Evolutionary conservation across 2,329 filamentous ascomycete species (phyloP).

Genomic region (Scolecobasidium constrictum): DNA sequence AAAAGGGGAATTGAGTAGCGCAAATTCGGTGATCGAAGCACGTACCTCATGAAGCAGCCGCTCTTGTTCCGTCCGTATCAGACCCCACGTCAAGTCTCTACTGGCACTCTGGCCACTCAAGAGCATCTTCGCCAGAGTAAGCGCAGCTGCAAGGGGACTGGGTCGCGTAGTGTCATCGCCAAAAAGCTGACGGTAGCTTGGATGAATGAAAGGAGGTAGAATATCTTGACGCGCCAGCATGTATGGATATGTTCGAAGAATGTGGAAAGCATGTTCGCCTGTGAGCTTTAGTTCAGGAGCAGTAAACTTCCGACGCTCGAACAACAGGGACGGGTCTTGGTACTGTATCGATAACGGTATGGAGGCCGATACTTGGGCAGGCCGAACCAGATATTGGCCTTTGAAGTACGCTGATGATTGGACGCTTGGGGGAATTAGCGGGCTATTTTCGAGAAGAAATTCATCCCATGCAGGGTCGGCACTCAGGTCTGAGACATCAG

Average conservation of each 20-base stretch:
- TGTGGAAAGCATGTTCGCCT: slow-evolving; percentile 3
- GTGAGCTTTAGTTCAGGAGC: slow-evolving; percentile 5
- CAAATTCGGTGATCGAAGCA: not conserved
- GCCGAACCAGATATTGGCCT: too few relatives aligned
- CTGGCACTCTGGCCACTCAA: not conserved
- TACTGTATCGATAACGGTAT: slow-evolving; percentile 2
- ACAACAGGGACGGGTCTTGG: slow-evolving; percentile 4
- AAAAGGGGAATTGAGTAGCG: not conserved
- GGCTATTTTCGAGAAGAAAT: not conserved
- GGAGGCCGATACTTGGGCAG: not conserved
- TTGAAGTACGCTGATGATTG: too few relatives aligned
- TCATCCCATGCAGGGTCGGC: not conserved
- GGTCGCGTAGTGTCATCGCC: slow-evolving; percentile 1
- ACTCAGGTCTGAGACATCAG: not conserved
- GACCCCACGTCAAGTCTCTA: slow-evolving; percentile 5
- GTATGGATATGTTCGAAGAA: slow-evolving; percentile 4
- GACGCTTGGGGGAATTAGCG: not conserved
- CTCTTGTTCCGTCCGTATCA: slow-evolving; percentile 4
- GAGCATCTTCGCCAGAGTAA: slow-evolving; percentile 5
- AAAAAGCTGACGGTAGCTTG: slow-evolving; percentile 1
- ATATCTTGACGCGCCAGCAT: slow-evolving; percentile 1
- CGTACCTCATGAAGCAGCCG: slow-evolving; percentile 3
- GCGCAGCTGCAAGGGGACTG: slow-evolving; percentile 4
- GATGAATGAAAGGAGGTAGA: slow-evolving; percentile 6
- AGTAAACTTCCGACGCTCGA: slow-evolving; percentile 4